These are phyloP conservation scores for Trichoderma parareesei DNA, from an alignment of 495 filamentous ascomycete genomes.

Conservation along the genomic window DNA sequence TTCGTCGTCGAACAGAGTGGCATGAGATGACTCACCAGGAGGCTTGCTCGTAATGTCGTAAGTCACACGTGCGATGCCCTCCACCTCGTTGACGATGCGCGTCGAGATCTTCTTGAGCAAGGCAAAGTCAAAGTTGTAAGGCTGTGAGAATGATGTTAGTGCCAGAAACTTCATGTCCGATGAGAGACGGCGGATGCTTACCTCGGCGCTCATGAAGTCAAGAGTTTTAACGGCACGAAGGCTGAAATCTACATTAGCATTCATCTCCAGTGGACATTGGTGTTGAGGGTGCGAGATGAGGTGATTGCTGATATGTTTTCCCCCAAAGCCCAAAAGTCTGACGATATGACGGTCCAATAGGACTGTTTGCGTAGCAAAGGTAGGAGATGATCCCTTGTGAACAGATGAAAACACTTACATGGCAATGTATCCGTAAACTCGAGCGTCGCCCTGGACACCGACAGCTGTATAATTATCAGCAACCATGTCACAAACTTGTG, in stretches of 20 bases:
- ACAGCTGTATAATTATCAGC: conserved; percentile 48
- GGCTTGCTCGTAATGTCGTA: conserved; percentile 22
- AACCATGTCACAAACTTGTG: too few species aligned
- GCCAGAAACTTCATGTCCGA: too few species aligned
- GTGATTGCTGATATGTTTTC: too few species aligned
- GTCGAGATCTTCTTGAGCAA: conserved; percentile 63
- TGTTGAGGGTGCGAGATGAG: too few species aligned
- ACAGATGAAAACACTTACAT: conserved; percentile 6
- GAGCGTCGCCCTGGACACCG: conserved; percentile 72
- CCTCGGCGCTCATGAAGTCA: conserved; percentile 68
- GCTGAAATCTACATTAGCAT: conserved; percentile 8
- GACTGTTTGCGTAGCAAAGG: too few species aligned
- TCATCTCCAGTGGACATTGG: too few species aligned
- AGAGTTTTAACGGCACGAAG: conserved; percentile 68
- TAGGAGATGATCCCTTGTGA: too few species aligned
- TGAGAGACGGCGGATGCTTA: too few species aligned
- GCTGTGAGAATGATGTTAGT: neutral
- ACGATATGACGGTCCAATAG: too few species aligned
- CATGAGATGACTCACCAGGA: neutral
- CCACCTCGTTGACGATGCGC: conserved; percentile 78
- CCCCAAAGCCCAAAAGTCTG: too few species aligned
- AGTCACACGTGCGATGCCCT: conserved; percentile 50
- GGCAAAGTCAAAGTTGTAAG: conserved; percentile 56
- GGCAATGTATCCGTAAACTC: conserved; percentile 45
- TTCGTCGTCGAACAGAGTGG: neutral